Evolutionary conservation across 2,329 filamentous ascomycete species (phyloP).

Genomic region (Paecilomyces formosus): DNA sequence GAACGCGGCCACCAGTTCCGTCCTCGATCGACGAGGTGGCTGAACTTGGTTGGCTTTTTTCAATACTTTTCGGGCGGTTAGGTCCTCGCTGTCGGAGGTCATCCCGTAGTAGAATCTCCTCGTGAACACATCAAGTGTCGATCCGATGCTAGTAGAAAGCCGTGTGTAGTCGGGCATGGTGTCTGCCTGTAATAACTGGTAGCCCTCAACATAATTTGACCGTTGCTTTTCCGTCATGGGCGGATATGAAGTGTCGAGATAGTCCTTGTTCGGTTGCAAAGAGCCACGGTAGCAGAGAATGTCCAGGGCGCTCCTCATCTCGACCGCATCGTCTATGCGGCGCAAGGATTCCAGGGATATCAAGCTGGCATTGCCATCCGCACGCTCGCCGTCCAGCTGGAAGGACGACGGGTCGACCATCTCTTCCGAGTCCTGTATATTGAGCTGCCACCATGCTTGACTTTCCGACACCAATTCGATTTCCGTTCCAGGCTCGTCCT

Average conservation of each 20-base stretch:
- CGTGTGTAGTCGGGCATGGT: constrained; percentile 37
- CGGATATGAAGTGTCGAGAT: constrained; percentile 58
- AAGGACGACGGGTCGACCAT: constrained; percentile 26
- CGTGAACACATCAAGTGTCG: constrained; percentile 23
- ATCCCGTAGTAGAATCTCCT: constrained; percentile 14
- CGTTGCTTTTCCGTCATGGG: constrained; percentile 47
- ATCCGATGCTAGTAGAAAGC: constrained; percentile 27
- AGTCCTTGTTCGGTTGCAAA: constrained; percentile 28
- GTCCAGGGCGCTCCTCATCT: constrained; percentile 30
- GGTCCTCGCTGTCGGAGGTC: constrained; percentile 14
- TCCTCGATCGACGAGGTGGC: constrained; percentile 20
- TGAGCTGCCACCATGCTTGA: constrained; percentile 62
- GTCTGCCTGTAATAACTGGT: constrained; percentile 48
- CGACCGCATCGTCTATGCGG: constrained; percentile 21
- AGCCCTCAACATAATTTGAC: constrained; percentile 48
- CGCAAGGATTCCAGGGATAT: constrained; percentile 20
- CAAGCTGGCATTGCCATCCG: constrained; percentile 9
- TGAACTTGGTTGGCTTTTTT: constrained; percentile 13
- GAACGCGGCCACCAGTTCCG: constrained; percentile 42
- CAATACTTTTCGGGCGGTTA: constrained; percentile 22
- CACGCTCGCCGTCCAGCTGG: background rate
- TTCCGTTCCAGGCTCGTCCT: constrained; percentile 41
- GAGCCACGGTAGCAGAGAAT: constrained; percentile 22
- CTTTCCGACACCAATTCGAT: constrained; percentile 58
- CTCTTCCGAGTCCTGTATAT: constrained; percentile 52